Evolutionary conservation across 78 protist genomes (phyloP), one percentile per base, ranked within the genome.

Genomic region (Goniomonas avonlea): DNA sequence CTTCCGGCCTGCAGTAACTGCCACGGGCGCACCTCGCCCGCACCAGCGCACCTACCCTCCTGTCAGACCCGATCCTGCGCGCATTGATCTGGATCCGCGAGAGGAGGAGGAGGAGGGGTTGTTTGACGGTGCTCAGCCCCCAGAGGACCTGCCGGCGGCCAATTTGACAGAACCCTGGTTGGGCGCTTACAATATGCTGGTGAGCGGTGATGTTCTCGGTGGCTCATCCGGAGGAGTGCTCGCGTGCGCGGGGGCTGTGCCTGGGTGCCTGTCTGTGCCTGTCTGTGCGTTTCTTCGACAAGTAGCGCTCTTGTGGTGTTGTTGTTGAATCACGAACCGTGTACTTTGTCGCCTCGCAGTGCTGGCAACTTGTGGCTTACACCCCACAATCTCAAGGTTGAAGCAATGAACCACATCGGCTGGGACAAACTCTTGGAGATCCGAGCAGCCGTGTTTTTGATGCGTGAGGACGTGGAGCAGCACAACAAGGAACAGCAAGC

Each of bases 371-470:
- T n/a, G n/a, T n/a, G n/a, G n/a, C n/a, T n/a, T n/a, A n/a, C n/a
- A n/a, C n/a, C n/a, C n/a, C n/a, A n/a, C n/a, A n/a, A n/a, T n/a
- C n/a, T n/a, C n/a, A n/a, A 25, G 65, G 65, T 58, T 8, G 65
- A 58, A 17, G 20, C 20, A 15, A 58, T 58, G 34, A 58, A 8
- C 34, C 7, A 17, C 29, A 37, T 63, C 1, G 71, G 71, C 0
- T 63, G 71, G 71, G 71, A 63, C 37, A 43, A 63, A 9, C 47
- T 63, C 18, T 43, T 63, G 47, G 71, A 63, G 45, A 34, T 56
- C 21, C 65, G 65, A 1, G 37, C 34, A 21, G 17, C 47, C 17
- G 71, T 63, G 38, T 63, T 63, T 38, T 27, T 63, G 31, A 63
- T 63, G 71, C 32, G 37, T 20, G 71, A 63, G 15, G 71, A 63